Evolutionary conservation across 116 monocot genomes (phyloP).

Genomic region (Cymodocea nodosa): DNA sequence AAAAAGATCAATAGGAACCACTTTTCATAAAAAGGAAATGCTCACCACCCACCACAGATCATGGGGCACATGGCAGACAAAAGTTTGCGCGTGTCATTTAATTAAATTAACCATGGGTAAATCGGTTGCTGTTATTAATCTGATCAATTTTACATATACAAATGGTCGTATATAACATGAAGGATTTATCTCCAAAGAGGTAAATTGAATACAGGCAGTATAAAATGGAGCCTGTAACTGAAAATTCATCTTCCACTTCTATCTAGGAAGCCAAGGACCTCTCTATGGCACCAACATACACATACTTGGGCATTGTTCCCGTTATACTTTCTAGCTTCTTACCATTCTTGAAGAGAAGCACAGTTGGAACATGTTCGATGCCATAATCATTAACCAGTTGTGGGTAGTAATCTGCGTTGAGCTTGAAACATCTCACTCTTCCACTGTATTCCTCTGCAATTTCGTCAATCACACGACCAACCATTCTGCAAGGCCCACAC

Average conservation of each 20-base stretch:
- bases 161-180: background rate
- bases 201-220: constrained; percentile 1
- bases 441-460: constrained; percentile 58
- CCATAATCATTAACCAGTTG: constrained; percentile 33
- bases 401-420: constrained; percentile 56
- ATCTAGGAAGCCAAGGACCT: constrained; percentile 12
- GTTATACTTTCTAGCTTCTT: constrained; percentile 50
- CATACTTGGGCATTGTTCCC: constrained; percentile 76
- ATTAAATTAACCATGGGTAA: too few species aligned
- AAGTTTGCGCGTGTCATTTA: too few species aligned
- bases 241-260: background rate
- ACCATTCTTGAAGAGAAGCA: constrained; percentile 57
- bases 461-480: constrained; percentile 55
- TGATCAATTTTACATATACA: background rate
- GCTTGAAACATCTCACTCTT: constrained; percentile 40
- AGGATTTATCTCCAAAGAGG: background rate
- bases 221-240: constrained; percentile 7
- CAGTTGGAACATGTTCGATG: constrained; percentile 62
- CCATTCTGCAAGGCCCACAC: constrained; percentile 89
- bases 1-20: too few species aligned
- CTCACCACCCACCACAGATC: too few species aligned
- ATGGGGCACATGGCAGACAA: too few species aligned
- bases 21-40: too few species aligned
- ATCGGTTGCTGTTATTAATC: too few species aligned
- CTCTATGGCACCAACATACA: constrained; percentile 70